These are phyloP conservation scores for Entomophthora muscae DNA, from an alignment of 371 early-diverging fungal species.

Conservation along the genomic window DNA sequence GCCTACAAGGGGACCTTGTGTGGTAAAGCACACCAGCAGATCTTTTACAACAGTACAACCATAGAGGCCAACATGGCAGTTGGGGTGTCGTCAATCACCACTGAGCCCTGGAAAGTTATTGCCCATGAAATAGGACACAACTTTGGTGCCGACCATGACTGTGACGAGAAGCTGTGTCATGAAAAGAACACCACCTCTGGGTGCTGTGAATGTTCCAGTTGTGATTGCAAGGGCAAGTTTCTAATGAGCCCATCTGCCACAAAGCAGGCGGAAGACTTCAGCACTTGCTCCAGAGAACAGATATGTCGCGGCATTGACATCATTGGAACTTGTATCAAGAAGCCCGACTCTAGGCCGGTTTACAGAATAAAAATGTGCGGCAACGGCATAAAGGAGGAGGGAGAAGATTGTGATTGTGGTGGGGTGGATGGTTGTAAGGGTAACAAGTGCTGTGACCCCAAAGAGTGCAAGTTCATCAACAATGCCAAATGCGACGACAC, in stretches of 20 bases:
- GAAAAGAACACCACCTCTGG: slow-evolving; percentile 13
- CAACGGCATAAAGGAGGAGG: slow-evolving; percentile 76
- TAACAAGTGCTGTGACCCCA: slow-evolving; percentile 65
- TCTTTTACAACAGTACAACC: not conserved
- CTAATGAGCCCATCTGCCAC: slow-evolving; percentile 78
- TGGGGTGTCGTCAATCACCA: slow-evolving; percentile 68
- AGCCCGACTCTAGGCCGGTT: slow-evolving; percentile 29
- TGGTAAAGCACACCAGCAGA: slow-evolving; percentile 21
- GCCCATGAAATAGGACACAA: slow-evolving; percentile 93
- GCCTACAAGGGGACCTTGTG: slow-evolving; percentile 84
- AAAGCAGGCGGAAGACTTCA: slow-evolving; percentile 31
- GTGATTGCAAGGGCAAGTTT: slow-evolving; percentile 45
- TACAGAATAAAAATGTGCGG: slow-evolving; percentile 62
- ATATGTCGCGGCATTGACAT: slow-evolving; percentile 40
- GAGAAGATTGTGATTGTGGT: slow-evolving; percentile 91
- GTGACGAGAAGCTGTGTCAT: slow-evolving; percentile 12
- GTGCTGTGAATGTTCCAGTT: slow-evolving; percentile 33
- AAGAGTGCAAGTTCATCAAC: slow-evolving; percentile 57
- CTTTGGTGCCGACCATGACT: slow-evolving; percentile 44
- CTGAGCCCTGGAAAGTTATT: slow-evolving; percentile 85
- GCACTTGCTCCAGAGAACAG: slow-evolving; percentile 53
- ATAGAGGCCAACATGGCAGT: slow-evolving; percentile 39
- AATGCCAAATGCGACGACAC: slow-evolving; percentile 65
- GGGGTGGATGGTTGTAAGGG: slow-evolving; percentile 41
- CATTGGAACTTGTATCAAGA: slow-evolving; percentile 35